Conservation (phyloP, 2,329 filamentous ascomycete genomes). For the Colletotrichum sansevieriae region DNA sequence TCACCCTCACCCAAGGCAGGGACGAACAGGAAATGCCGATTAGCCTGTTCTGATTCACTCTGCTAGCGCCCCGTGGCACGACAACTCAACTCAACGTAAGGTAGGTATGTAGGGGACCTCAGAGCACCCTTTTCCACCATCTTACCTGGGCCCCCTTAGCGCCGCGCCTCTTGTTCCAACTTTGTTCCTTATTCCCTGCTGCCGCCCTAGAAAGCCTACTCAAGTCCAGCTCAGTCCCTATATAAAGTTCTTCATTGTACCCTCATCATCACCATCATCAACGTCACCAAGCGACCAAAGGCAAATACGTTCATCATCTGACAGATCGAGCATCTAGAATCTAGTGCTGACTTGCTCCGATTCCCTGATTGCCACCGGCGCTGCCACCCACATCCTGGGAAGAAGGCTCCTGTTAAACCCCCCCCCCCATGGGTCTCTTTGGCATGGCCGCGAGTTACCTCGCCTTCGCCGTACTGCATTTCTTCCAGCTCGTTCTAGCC, state of each 20-base stretch:
- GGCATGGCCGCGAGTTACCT: slow-evolving; percentile 63
- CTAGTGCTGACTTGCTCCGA: background rate
- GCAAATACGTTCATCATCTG: too few species aligned
- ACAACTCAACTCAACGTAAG: too few species aligned
- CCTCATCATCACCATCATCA: too few species aligned
- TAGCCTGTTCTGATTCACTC: background rate
- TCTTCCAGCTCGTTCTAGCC: slow-evolving; percentile 82
- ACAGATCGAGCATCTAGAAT: too few species aligned
- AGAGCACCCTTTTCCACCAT: background rate
- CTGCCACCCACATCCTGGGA: background rate
- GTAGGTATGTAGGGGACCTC: background rate
- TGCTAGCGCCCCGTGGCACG: background rate
- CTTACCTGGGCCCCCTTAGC: too few species aligned
- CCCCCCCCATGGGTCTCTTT: slow-evolving; percentile 58
- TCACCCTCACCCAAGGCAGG: background rate
- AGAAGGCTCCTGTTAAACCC: too few species aligned
- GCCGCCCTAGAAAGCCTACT: background rate
- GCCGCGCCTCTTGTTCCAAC: background rate
- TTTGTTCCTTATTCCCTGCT: too few species aligned
- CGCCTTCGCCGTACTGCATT: slow-evolving; percentile 73
- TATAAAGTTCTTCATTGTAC: too few species aligned
- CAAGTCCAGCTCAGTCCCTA: background rate
- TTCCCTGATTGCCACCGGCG: background rate
- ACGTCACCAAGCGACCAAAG: too few species aligned
- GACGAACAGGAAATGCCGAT: too few species aligned